These are phyloP conservation scores for Aspergillus amoenus DNA, from an alignment of 2,329 filamentous ascomycete genomes.

Conservation along the genomic window DNA sequence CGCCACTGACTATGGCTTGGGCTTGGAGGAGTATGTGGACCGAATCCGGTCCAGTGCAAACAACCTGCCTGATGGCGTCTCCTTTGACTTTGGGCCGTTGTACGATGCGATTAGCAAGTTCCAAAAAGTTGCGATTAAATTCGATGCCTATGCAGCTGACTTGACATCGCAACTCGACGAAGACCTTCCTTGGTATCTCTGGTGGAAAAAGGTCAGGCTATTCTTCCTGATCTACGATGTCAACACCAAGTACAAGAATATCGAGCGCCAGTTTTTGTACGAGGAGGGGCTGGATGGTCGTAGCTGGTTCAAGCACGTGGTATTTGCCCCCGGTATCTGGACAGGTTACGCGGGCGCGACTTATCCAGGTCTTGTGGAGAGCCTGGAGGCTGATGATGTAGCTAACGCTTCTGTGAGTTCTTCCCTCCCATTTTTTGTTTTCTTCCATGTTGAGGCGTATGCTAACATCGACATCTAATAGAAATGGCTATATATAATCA, in stretches of 20 bases:
- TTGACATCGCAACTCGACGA: constrained; percentile 51
- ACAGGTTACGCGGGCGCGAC: constrained; percentile 81
- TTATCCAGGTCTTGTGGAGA: constrained; percentile 65
- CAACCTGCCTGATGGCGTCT: constrained; percentile 22
- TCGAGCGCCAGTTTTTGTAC: constrained; percentile 80
- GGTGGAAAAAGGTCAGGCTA: constrained; percentile 65
- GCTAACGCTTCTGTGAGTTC: constrained; percentile 52
- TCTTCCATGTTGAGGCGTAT: neutral
- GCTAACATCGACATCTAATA: constrained; percentile 18
- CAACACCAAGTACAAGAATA: constrained; percentile 78
- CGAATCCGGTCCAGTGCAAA: constrained; percentile 27
- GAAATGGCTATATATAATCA: constrained; percentile 44
- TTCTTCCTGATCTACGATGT: constrained; percentile 62
- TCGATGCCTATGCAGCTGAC: constrained; percentile 53
- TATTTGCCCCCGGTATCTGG: constrained; percentile 89
- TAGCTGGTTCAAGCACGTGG: constrained; percentile 90
- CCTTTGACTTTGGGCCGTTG: constrained; percentile 47
- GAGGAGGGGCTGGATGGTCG: constrained; percentile 73
- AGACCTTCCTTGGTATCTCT: constrained; percentile 75
- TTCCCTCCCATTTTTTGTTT: neutral
- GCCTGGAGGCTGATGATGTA: constrained; percentile 53
- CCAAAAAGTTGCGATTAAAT: constrained; percentile 46
- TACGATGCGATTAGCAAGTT: constrained; percentile 52
- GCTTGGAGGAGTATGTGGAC: constrained; percentile 49
- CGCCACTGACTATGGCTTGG: constrained; percentile 63